Evolutionary conservation across 2,329 filamentous ascomycete genomes (phyloP).

Genomic region (Phaeoacremonium minimum): DNA sequence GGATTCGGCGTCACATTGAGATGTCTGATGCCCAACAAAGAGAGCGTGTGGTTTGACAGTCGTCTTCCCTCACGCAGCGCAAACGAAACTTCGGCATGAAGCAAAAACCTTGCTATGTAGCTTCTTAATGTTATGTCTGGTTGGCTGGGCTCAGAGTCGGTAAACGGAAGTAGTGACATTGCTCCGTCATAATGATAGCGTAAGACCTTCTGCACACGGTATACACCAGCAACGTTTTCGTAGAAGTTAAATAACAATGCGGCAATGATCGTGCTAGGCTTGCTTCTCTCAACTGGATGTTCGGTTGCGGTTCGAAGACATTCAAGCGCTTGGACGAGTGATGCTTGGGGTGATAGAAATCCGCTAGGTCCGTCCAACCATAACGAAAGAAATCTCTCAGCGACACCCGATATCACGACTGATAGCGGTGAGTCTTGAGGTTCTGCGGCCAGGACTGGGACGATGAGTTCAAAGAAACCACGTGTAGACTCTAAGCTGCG

Average conservation of each 20-base stretch:
- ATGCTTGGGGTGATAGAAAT: neutral
- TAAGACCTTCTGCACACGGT: slow-evolving; percentile 8
- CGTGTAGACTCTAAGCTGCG: slow-evolving; percentile 10
- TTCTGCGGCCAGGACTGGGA: slow-evolving; percentile 9
- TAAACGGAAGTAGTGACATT: slow-evolving; percentile 9
- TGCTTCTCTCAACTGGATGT: slow-evolving; percentile 1
- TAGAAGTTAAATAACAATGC: slow-evolving; percentile 13
- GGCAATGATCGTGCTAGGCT: slow-evolving; percentile 9
- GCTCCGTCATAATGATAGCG: slow-evolving; percentile 13
- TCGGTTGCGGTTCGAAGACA: slow-evolving; percentile 2
- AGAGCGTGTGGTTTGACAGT: slow-evolving; percentile 6
- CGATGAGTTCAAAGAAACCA: slow-evolving; percentile 11
- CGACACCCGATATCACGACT: slow-evolving; percentile 8
- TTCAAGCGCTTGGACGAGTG: neutral
- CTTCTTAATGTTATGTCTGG: slow-evolving; percentile 1
- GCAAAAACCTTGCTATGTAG: slow-evolving; percentile 12
- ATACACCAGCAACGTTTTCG: slow-evolving; percentile 13
- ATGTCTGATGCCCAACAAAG: slow-evolving; percentile 8
- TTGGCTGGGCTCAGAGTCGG: slow-evolving; percentile 6
- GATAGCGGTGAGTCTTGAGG: slow-evolving; percentile 11
- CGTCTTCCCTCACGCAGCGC: slow-evolving; percentile 13
- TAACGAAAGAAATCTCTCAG: neutral
- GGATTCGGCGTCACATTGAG: slow-evolving; percentile 5
- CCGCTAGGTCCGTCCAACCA: neutral
- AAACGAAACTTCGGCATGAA: slow-evolving; percentile 13